Evolutionary conservation across 108 stramenopile species (phyloP), one percentile per base, ranked within the genome.

Genomic region (Cyclostephanos tholiformis): DNA sequence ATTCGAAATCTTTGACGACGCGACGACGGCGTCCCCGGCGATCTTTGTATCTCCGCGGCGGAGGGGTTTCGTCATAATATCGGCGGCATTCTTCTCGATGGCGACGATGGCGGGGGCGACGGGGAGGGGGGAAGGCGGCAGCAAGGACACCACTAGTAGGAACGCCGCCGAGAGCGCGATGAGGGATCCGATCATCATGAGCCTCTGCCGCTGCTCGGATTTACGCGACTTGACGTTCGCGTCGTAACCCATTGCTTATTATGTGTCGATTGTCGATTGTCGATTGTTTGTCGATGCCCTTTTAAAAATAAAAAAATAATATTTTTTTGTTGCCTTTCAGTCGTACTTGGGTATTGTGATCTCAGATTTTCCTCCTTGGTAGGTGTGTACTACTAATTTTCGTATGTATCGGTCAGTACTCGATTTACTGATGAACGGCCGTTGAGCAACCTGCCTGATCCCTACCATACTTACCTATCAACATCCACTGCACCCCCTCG

Each of bases 211-310:
- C 29, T 49, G 65, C 26, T 72, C 67, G 26, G 79, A 60, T 41
- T 58, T 48, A 26, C 32, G 29, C 51, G 66, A 68, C 57, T 80
- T 80, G 51, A 80, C 56, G 67, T 80, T 80, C 39, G 79, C 60
- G 49, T 80, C 79, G 72, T 80, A 73, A 38, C 79, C 79, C 79
- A 80, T 80, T 32, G 30, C 6, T 56, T 12, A 29, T 13, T 56
- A 53, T 53, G n/a, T n/a, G n/a, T n/a, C n/a, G n/a, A n/a, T n/a
- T n/a, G n/a, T n/a, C n/a, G n/a, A n/a, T n/a, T n/a, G n/a, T n/a
- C n/a, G n/a, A n/a, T n/a, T n/a, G n/a, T n/a, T n/a, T n/a, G n/a
- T n/a, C n/a, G n/a, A n/a, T n/a, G n/a, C n/a, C n/a, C n/a, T n/a
- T n/a, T n/a, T n/a, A n/a, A n/a, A n/a, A n/a, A n/a, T n/a, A n/a